Evolutionary conservation across 2,329 filamentous ascomycete genomes (phyloP), one percentile per base, ranked within the genome.

Genomic region (Aspergillus sp.): DNA sequence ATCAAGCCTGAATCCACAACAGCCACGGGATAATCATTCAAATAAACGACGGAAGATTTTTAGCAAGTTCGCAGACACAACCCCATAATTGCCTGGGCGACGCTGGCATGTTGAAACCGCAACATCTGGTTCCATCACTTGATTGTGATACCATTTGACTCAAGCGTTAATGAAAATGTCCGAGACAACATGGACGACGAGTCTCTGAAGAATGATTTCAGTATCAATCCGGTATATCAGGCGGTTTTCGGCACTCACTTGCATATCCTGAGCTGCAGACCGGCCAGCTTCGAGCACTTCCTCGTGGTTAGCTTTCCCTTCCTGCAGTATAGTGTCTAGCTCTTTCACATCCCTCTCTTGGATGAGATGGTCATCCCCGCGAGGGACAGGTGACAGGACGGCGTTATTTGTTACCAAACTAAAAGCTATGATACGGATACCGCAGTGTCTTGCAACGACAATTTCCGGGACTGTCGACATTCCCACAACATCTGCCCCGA

Each of bases 391-490:
- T 56, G 85, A 80, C 46, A 87, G 71, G 6, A 88, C 84, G 7
- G 83, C 82, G 24, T 80, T 83, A 70, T 89, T 89, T 15, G 86
- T 89, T 21, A 89, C 86, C 48, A 89, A 72, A 67, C 85, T 88
- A 67, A 89, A 82, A 6, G 85, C 86, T 39, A 89, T 74, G 6
- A 89, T 83, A 27, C 82, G 77, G 64, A 89, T 80, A n/a, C 82
- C 84, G 54, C 79, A 81, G 69, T 89, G 86, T 62, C 86, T 79
- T 33, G 86, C 86, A 15, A 86, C 84, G 50, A 89, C 81, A 52
- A 88, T 86, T 67, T 89, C 86, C 7, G 86, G 86, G 27, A 89
- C 85, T 0, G 86, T 89, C 33, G 84, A 87, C 86, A 89, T 89
- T 14, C 86, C 86, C 2, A 89, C 86, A n/a, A 88, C 75, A 66